Conservation (phyloP, 1,284 basidiomycete genomes). For the Sporisorium iseilematis-ciliati region DNA sequence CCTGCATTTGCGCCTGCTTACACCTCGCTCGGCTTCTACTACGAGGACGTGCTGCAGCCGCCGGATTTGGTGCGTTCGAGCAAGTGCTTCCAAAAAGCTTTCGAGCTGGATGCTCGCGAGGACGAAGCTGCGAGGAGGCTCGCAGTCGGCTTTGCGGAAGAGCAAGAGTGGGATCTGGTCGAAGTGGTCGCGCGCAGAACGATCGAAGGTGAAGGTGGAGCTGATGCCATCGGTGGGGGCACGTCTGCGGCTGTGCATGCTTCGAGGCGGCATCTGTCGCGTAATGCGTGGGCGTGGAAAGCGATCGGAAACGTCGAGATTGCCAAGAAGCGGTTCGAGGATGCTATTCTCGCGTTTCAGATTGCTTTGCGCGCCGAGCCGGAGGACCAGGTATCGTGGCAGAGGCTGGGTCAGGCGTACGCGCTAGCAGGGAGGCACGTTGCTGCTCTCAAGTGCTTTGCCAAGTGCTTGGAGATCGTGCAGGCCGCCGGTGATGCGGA, state of each 20-base stretch:
- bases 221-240: conserved; percentile 39
- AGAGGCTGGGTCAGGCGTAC: conserved; percentile 92
- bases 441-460: conserved; percentile 89
- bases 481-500: conserved; percentile 8
- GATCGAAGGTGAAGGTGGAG: conserved; percentile 78
- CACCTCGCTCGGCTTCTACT: conserved; percentile 92
- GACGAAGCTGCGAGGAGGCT: conserved; percentile 84
- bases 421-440: conserved; percentile 85
- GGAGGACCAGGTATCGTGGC: conserved; percentile 84
- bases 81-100: conserved; percentile 98
- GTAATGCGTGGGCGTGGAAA: conserved; percentile 97
- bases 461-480: conserved; percentile 75
- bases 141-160: conserved; percentile 89
- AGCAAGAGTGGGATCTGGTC: conserved; percentile 94
- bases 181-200: conserved; percentile 90
- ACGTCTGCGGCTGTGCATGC: conserved; percentile 29
- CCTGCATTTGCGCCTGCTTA: conserved; percentile 88
- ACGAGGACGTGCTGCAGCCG: conserved; percentile 79
- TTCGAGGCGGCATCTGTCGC: conserved; percentile 72
- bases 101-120: conserved; percentile 92
- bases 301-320: conserved; percentile 92
- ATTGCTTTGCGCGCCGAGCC: conserved; percentile 85
- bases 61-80: conserved; percentile 86
- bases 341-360: conserved; percentile 88
- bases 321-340: conserved; percentile 78